Conservation (phyloP, 2,329 filamentous ascomycete genomes). For the Trichoderma guizhouense region DNA sequence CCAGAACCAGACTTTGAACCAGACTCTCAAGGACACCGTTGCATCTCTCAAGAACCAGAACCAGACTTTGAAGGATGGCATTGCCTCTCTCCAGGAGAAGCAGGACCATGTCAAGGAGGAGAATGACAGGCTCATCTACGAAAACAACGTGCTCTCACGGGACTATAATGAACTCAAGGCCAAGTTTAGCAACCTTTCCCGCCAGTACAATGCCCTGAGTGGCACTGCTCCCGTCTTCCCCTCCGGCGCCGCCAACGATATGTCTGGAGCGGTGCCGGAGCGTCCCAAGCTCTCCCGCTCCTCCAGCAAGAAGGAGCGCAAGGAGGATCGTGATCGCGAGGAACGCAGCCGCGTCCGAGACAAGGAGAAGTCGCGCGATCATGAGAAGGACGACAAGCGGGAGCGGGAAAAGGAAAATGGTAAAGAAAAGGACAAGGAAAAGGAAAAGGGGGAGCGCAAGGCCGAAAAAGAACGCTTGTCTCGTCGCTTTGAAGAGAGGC, state of each 20-base stretch:
- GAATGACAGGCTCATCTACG: conserved; percentile 25
- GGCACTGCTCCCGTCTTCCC: conserved; percentile 26
- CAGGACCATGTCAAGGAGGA: conserved; percentile 24
- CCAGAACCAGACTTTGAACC: conserved; percentile 16
- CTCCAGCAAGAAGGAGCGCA: conserved; percentile 29
- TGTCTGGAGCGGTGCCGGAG: conserved; percentile 26
- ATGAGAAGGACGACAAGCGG: conserved; percentile 23
- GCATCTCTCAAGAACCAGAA: conserved; percentile 18
- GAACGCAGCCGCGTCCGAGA: conserved; percentile 23
- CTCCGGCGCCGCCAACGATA: conserved; percentile 13
- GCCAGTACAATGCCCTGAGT: conserved; percentile 29
- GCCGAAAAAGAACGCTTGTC: conserved; percentile 37
- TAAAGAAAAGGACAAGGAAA: conserved; percentile 27
- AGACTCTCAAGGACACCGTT: conserved; percentile 20
- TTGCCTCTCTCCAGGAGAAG: conserved; percentile 21
- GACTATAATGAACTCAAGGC: conserved; percentile 29
- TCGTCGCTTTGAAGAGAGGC: conserved; percentile 37
- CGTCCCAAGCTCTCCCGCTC: conserved; percentile 27
- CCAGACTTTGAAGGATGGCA: conserved; percentile 20
- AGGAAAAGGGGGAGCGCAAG: conserved; percentile 31
- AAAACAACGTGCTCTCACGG: conserved; percentile 29
- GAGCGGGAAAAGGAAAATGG: conserved; percentile 27
- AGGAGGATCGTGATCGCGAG: conserved; percentile 24
- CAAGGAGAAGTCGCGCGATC: conserved; percentile 16
- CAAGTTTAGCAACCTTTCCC: conserved; percentile 30